Evolutionary conservation across 106 monocot species (phyloP).

Genomic region (Dendrobium catenatum): DNA sequence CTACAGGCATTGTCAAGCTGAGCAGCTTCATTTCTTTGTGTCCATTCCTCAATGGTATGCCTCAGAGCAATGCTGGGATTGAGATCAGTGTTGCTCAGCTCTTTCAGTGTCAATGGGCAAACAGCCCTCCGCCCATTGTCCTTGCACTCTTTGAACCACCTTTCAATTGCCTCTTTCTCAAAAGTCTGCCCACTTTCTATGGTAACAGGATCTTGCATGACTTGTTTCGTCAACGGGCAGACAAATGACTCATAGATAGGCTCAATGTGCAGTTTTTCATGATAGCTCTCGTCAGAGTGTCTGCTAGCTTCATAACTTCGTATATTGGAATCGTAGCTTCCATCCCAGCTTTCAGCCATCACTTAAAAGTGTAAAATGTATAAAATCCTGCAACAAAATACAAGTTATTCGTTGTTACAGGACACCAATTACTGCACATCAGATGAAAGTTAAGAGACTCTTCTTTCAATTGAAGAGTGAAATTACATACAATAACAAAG

Average conservation of each 20-base stretch:
- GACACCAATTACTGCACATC: not conserved
- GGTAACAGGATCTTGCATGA: slow-evolving; percentile 81
- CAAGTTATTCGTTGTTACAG: not conserved
- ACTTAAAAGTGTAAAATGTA: slow-evolving; percentile 4
- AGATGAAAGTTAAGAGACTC: not conserved
- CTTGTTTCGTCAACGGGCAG: slow-evolving; percentile 75
- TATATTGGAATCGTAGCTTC: slow-evolving; percentile 28
- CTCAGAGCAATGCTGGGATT: slow-evolving; percentile 79
- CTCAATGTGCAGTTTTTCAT: slow-evolving; percentile 57
- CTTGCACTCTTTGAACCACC: slow-evolving; percentile 76
- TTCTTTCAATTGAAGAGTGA: not conserved
- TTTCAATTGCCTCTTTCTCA: slow-evolving; percentile 82
- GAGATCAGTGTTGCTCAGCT: slow-evolving; percentile 47
- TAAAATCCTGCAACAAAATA: not conserved
- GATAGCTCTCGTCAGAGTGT: slow-evolving; percentile 44
- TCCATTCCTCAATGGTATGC: slow-evolving; percentile 94
- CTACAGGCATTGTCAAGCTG: slow-evolving; percentile 56
- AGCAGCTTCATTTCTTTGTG: slow-evolving; percentile 68
- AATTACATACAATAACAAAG: not conserved
- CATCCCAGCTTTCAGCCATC: slow-evolving; percentile 55
- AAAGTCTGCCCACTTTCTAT: slow-evolving; percentile 77
- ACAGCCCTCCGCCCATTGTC: slow-evolving; percentile 39
- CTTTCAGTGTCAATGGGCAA: slow-evolving; percentile 68
- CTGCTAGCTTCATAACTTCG: slow-evolving; percentile 29
- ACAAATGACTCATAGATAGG: slow-evolving; percentile 79